Evolutionary conservation across 306 rosid genomes (phyloP), one percentile per base, ranked within the genome.

Genomic region (Vigna reflexopilosa): DNA sequence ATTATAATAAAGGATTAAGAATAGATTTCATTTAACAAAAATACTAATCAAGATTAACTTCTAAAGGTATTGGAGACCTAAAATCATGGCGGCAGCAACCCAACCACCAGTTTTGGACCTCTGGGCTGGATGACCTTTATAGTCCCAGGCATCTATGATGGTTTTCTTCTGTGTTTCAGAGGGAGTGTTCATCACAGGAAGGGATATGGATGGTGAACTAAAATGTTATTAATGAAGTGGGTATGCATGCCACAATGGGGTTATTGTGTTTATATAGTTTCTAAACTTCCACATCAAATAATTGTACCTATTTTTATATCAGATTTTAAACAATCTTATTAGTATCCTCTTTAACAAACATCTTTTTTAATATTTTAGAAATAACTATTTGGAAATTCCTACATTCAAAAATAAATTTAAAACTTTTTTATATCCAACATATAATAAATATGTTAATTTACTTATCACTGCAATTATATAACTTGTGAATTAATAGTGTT

Each of bases 111-210:
- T 80, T 78, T 72, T 87, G 50, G 89, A 83, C 72, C 88, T 83
- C 62, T 78, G 81, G 2, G 98, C 88, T 0, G 93, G 93, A 8
- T 59, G 86, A 59, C 97, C 98, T 49, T 85, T 82, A 83, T 76
- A 95, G 78, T 92, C 97, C 96, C 93, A 95, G 4, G 98, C 97
- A 87, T 91, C 98, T 32, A 83, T 82, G 71, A 95, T 73, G 70
- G 83, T 85, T 63, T 88, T 79, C 19, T 68, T 80, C 4, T 76
- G 86, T 8, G 83, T 81, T 26, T 86, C 81, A 51, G 91, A 92
- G 15, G 83, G 87, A 61, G 42, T 67, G 9, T 49, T 36, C 83
- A 87, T 87, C 72, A 22, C n/a, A 17, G 32, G 4, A 44, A 7
- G 12, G 55, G 20, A 6, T 51, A 16, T 16, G 72, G 48, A 66